A percentile compares a stretch with the other conserved stretches of the same genome.
These are phyloP conservation scores for Aquilaria sinensis DNA, from an alignment of 345 rosid species.

Conservation along the genomic window DNA sequence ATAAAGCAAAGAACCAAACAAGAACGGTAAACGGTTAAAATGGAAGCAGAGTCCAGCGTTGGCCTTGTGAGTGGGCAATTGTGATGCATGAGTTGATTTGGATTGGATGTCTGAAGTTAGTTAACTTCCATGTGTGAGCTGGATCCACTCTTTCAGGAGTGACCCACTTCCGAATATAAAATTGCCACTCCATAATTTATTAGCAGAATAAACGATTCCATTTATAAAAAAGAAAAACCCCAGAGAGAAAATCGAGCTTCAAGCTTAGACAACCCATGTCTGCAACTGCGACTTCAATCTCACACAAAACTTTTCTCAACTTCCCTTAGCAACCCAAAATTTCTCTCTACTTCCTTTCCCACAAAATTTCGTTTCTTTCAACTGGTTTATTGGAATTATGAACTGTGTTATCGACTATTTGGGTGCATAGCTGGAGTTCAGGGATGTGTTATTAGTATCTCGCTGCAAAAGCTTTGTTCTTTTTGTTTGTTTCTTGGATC, in stretches of 20 bases:
- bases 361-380: slow-evolving; percentile 21
- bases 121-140: slow-evolving; percentile 51
- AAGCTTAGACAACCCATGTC: slow-evolving; percentile 41
- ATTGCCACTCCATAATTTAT: too few species aligned
- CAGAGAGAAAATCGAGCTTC: slow-evolving; percentile 27
- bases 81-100: slow-evolving; percentile 15
- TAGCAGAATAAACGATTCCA: slow-evolving; percentile 15
- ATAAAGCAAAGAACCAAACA: background rate
- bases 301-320: slow-evolving; percentile 11
- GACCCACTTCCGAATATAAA: slow-evolving; percentile 31
- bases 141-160: slow-evolving; percentile 69
- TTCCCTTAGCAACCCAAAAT: slow-evolving; percentile 21
- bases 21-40: slow-evolving; percentile 15
- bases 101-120: slow-evolving; percentile 31
- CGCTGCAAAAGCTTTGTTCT: slow-evolving; percentile 3
- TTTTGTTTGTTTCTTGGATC: background rate
- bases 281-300: slow-evolving; percentile 28
- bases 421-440: slow-evolving; percentile 13
- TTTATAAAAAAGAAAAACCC: slow-evolving; percentile 4
- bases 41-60: slow-evolving; percentile 13
- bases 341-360: slow-evolving; percentile 16
- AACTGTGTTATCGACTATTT: slow-evolving; percentile 17
- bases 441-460: slow-evolving; percentile 12
- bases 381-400: slow-evolving; percentile 28
- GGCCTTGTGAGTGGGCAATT: background rate